Base-by-base conservation (phyloP, 2,329 filamentous ascomycete genomes). In the Pseudofabraea citricarpa region DNA sequence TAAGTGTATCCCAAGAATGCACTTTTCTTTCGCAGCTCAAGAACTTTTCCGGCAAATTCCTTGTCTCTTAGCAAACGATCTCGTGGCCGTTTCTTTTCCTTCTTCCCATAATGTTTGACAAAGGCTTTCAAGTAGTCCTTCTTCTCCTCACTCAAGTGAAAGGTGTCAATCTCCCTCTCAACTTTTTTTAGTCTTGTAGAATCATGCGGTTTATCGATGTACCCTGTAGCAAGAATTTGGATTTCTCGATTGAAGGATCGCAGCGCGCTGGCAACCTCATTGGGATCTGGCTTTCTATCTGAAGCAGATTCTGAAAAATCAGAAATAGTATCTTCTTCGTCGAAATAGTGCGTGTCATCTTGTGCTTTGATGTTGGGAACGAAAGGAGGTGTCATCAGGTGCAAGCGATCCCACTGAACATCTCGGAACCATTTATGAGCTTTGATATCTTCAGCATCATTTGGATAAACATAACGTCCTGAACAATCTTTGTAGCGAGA, bases 1-100 rank as follows among this genome's bases (percentile, higher is more conserved):
- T 93, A 97, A 2, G 86, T 88, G 61, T 98, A 98, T 1, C 91
- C 91, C 48, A 94, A 66, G 64, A 97, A 97, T 0, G 89, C 90
- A 20, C 79, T 85, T 60, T 76, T 77, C 65, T 91, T 95, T 46
- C 93, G 78, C 51, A 93, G 75, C 53, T 87, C 81, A 63, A 97
- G 69, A n/a, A 85, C 89, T 13, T 74, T 70, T 31, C 72, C 74
- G 31, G 80, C 83, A 6, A 84, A 75, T 7, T 70, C 66, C 20
- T 73, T 74, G 62, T 97, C 91, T 33, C 91, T 75, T 21, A 97
- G 68, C 45, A 97, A 66, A 56, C 85, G 85, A 63, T 98, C 93
- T n/a, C 90, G 75, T 0, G 91, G 81, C 48, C 90, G 69, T 63
- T 87, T 93, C 60, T 76, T 83, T 59, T 90, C 84, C 57, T 81